These are phyloP conservation scores for Yamadazyma friedrichii DNA, from an alignment of 1,139 yeast genomes.

Conservation along the genomic window DNA sequence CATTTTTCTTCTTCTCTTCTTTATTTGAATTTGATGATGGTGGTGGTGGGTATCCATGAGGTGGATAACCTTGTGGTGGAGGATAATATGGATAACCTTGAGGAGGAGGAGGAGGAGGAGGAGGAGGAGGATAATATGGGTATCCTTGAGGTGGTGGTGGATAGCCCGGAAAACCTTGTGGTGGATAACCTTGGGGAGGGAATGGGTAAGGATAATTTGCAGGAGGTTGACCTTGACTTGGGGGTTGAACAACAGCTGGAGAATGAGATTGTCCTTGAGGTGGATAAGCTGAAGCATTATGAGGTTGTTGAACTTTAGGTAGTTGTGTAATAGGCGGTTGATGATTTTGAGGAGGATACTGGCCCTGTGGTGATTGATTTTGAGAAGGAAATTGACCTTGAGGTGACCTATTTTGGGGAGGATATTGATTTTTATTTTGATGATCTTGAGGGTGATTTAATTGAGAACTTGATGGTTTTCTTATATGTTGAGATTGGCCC, in stretches of 20 bases:
- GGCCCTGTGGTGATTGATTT: slow-evolving; percentile 9
- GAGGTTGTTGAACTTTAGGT: slow-evolving; percentile 2
- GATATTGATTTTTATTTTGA: slow-evolving; percentile 9
- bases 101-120: neutral
- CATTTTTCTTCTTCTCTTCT: slow-evolving; percentile 8
- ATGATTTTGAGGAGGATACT: neutral
- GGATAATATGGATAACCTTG: neutral
- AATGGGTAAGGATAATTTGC: slow-evolving; percentile 2
- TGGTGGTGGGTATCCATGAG: slow-evolving; percentile 13
- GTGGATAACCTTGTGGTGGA: slow-evolving; percentile 7
- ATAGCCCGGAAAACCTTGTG: neutral
- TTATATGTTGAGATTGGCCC: slow-evolving; percentile 1
- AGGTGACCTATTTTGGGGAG: slow-evolving; percentile 1
- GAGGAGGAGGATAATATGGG: slow-evolving; percentile 2
- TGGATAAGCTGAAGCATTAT: neutral
- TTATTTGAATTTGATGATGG: slow-evolving; percentile 4
- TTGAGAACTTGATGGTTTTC: slow-evolving; percentile 1
- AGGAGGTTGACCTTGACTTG: slow-evolving; percentile 3
- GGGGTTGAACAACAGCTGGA: slow-evolving; percentile 2
- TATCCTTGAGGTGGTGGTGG: slow-evolving; percentile 2
- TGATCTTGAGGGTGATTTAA: neutral
- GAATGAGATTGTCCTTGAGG: slow-evolving; percentile 5
- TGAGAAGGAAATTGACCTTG: slow-evolving; percentile 1
- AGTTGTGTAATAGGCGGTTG: slow-evolving; percentile 6
- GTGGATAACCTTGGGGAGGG: slow-evolving; percentile 1